These are phyloP conservation scores for Protoeuglena noctilucae DNA, from an alignment of 139 green algal species.

Conservation along the genomic window DNA sequence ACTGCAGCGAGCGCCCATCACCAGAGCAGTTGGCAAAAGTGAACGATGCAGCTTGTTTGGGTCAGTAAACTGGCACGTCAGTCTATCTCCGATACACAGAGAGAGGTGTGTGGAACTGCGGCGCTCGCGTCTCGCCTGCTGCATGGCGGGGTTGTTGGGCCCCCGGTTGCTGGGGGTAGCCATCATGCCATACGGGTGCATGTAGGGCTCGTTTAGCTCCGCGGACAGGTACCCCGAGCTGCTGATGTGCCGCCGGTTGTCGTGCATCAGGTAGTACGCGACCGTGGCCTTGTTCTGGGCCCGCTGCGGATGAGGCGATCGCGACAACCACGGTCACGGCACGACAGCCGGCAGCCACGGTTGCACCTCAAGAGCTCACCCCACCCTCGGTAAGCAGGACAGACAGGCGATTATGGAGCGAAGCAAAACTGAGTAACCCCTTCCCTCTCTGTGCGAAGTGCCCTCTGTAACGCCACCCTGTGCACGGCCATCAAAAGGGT, in stretches of 20 bases:
- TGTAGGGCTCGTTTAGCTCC: slow-evolving; percentile 4
- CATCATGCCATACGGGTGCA: slow-evolving; percentile 44
- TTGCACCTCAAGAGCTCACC: too few relatives aligned
- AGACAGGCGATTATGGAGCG: background rate
- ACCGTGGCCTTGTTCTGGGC: slow-evolving; percentile 60
- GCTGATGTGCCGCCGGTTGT: slow-evolving; percentile 50
- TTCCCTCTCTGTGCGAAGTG: background rate
- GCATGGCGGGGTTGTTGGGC: slow-evolving; percentile 7
- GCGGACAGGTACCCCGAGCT: slow-evolving; percentile 16
- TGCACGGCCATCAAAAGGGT: background rate
- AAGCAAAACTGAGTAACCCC: slow-evolving; percentile 1
- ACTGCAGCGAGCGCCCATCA: slow-evolving; percentile 4
- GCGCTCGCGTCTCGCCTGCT: background rate
- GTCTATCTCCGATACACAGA: background rate
- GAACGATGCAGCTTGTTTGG: background rate
- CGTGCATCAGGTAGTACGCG: slow-evolving; percentile 83
- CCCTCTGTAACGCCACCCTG: slow-evolving; percentile 6
- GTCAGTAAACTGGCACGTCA: slow-evolving; percentile 1
- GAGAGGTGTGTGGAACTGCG: slow-evolving; percentile 1
- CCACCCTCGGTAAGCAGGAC: too few relatives aligned
- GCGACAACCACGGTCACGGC: background rate
- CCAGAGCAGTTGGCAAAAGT: slow-evolving; percentile 2
- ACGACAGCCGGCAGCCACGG: background rate
- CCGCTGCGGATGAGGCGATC: slow-evolving; percentile 5
- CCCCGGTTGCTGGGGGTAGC: slow-evolving; percentile 21